Conservation (phyloP, 331 rosid species). For the Quercus lobata region DNA sequence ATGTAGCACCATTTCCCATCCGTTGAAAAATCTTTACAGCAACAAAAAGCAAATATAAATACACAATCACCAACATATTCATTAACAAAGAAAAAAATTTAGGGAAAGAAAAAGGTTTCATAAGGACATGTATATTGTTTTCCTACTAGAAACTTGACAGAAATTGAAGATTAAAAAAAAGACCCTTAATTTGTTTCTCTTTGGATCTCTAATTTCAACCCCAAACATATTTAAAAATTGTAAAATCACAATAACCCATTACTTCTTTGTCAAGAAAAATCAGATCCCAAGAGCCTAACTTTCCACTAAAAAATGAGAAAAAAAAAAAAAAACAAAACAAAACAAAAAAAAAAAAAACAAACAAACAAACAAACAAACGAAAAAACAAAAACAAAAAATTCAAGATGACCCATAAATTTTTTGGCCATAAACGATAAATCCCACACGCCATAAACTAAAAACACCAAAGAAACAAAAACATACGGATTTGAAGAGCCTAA, state of each 20-base stretch:
- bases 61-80: not conserved
- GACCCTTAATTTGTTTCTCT: not conserved
- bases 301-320: not conserved
- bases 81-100: not conserved
- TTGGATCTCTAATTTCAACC: not conserved
- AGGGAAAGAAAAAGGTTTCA: not conserved
- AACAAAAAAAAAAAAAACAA: too few relatives aligned
- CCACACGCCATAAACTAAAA: not conserved
- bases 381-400: not conserved
- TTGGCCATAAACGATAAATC: not conserved
- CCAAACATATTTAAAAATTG: not conserved
- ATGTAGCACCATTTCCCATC: slow-evolving; percentile 66
- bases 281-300: slow-evolving; percentile 4
- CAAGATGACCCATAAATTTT: not conserved
- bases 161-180: not conserved
- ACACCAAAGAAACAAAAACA: not conserved
- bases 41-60: not conserved
- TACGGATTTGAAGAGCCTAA: not conserved
- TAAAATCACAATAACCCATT: not conserved
- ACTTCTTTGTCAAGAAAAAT: not conserved
- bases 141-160: not conserved
- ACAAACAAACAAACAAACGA: too few relatives aligned
- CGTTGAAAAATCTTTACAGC: slow-evolving; percentile 37
- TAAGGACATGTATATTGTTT: not conserved
- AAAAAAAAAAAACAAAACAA: too few relatives aligned